Base-by-base conservation (phyloP, 2,329 filamentous ascomycete species). In the Diaporthe sp. region DNA sequence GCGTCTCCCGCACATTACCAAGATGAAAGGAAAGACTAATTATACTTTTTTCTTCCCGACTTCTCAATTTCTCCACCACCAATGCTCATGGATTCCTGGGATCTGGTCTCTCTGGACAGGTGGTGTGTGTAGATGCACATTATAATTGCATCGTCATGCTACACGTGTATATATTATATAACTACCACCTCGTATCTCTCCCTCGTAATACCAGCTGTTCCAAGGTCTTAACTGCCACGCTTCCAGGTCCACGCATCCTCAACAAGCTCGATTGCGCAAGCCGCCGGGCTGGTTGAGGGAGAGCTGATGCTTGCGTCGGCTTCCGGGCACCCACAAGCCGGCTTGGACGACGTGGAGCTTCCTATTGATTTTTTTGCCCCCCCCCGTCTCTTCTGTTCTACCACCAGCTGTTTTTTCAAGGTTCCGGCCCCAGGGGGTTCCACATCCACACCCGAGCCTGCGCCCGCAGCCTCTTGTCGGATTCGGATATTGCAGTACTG, bases 401-500 rank as follows among this genome's bases (percentile, higher is more conserved):
- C 46, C 62, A 31, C 42, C 17, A 49, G 12, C 22, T 65, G 39
- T 68, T 53, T 53, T n/a, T 46, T 42, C 65, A 19, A 53, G 65
- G 65, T 68, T 51, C 62, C 46, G 46, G 46, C 13, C 65, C 65
- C 39, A 62, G 46, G 13, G 15, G 65, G 46, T 13, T 37, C 62
- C 62, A 68, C 65, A 53, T 37, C 31, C 31, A 68, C 46, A 68
- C 31, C 46, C 62, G 46, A 68, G 46, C 46, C 34, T 53, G 65
- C 65, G 65, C 31, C 31, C 65, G 62, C 62, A 68, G 62, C 5
- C 62, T 68, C n/a, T 39, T 12, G 34, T 68, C 65, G 65, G 46
- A 39, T 25, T 68, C 65, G 65, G 65, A 68, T 68, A 68, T 68
- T 68, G 34, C 65, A 68, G 65, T 68, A 68, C 65, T 68, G 65